Evolutionary conservation across 179 eudicot genomes (phyloP), one percentile per base, ranked within the genome.

Genomic region (Camellia oleifera): DNA sequence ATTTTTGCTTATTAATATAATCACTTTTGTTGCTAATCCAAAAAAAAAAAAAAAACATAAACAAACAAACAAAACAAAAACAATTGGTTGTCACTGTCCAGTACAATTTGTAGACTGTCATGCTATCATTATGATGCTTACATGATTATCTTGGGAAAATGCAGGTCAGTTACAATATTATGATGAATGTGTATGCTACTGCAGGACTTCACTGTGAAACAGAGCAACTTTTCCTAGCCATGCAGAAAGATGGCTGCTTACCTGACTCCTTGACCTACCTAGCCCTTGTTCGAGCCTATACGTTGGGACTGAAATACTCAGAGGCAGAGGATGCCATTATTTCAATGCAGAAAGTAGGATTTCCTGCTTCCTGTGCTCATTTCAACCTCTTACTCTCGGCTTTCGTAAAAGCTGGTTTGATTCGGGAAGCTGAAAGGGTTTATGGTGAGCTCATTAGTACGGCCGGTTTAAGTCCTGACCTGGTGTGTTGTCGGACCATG

Each of bases 151-250:
- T 32, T 46, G 67, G 60, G 60, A 42, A 75, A 74, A 53, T 86
- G 89, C 94, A 94, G 98, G 89, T 91, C 79, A 87, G 94, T 83
- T 94, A 87, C 92, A 90, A 87, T 83, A 84, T 91, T 58, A 91
- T 92, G 95, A 88, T 94, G 81, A 92, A 89, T 81, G 88, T 85
- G 45, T 93, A 87, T 79, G 94, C 89, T 23, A 80, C 84, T 71
- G 86, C 81, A 45, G 96, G 97, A 73, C 89, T 88, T 74, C 79
- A 87, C 78, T 62, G 76, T 40, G 83, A 93, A 87, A 93, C 93
- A 54, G 94, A 88, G 83, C 82, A 88, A 46, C 89, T 91, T 77
- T 79, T 94, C 57, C 77, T 80, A 70, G 82, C 87, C 73, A 94
- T 93, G 96, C 90, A 73, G 73, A 86, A 76, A 42, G 80, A 84